These are phyloP conservation scores for Nakaseomyces delphensis DNA, from an alignment of 1,139 yeast species.

Conservation along the genomic window DNA sequence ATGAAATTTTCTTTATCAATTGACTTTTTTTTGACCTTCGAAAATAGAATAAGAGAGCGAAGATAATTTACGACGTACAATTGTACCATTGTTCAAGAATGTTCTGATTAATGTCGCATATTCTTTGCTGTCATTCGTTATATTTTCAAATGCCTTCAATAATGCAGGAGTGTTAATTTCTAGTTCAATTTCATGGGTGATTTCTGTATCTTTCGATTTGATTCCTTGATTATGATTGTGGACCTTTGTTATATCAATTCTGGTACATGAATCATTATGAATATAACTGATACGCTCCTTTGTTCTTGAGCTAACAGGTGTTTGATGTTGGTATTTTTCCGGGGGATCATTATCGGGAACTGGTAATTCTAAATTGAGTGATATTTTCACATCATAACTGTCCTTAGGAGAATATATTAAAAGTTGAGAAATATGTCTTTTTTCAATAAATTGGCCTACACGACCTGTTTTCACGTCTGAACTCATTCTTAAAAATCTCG, in stretches of 20 bases:
- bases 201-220: constrained; percentile 35
- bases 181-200: constrained; percentile 52
- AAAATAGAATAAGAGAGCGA: constrained; percentile 30
- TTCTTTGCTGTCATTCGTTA: constrained; percentile 46
- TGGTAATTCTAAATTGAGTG: constrained; percentile 71
- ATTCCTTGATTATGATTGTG: constrained; percentile 41
- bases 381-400: constrained; percentile 65
- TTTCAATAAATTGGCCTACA: constrained; percentile 58
- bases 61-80: constrained; percentile 38
- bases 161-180: constrained; percentile 65
- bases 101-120: constrained; percentile 66
- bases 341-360: constrained; percentile 44
- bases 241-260: constrained; percentile 63
- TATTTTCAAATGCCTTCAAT: constrained; percentile 50
- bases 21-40: constrained; percentile 30
- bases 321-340: constrained; percentile 40
- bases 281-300: constrained; percentile 58
- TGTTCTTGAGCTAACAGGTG: constrained; percentile 48
- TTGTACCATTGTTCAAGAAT: constrained; percentile 61
- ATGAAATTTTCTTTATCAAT: too few relatives aligned
- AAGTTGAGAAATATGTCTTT: constrained; percentile 62
- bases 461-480: constrained; percentile 61
- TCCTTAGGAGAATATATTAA: constrained; percentile 69
- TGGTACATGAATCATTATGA: constrained; percentile 60
- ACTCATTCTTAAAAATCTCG: constrained; percentile 55